Evolutionary conservation across 2,329 filamentous ascomycete species (phyloP), one percentile per base, ranked within the genome.

Genomic region (Pyrenochaeta sp.): DNA sequence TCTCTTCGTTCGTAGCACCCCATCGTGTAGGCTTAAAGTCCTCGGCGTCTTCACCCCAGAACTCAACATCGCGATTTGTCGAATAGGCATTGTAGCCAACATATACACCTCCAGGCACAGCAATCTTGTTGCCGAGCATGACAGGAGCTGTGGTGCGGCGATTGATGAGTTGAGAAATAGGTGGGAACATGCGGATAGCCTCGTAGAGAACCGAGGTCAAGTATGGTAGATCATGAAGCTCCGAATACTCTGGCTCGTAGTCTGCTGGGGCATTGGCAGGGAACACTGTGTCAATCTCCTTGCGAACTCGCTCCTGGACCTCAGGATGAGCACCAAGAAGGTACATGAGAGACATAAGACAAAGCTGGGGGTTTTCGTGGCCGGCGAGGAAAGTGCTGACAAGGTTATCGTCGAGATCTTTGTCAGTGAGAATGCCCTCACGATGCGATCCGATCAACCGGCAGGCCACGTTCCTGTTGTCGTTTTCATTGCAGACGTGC

Each of bases 111-210:
- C 39, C 47, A 2, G 61, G 58, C 10, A 67, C 34, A 1, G 48
- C 31, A 13, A 65, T 55, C 3, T 48, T 41, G 21, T 47, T 51
- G 27, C 62, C 60, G 3, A 67, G 52, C 1, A 31, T 47, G 9
- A 67, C 61, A 0, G 69, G 55, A 2, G 53, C 48, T 0, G 69
- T 71, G 3, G 70, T 69, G 18, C 57, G 38, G 5, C 77, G 71
- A 40, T 80, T 80, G 51, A 80, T 74, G 28, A 81, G 65, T 44
- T 80, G 77, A 0, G 69, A 73, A 36, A 81, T 73, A 6, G 78
- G 77, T 0, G 78, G 78, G 42, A 75, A 77, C 31, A 81, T 66
- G 2, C 78, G 74, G 9, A 80, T 68, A 15, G 68, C 61, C 38
- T 81, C 77, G 48, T 76, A 74, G 14, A 80, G 62, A 17, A 76